phyloP scores from a whole-genome alignment of 2,329 filamentous ascomycete genomes.

The Apiospora pterosperma region DNA sequence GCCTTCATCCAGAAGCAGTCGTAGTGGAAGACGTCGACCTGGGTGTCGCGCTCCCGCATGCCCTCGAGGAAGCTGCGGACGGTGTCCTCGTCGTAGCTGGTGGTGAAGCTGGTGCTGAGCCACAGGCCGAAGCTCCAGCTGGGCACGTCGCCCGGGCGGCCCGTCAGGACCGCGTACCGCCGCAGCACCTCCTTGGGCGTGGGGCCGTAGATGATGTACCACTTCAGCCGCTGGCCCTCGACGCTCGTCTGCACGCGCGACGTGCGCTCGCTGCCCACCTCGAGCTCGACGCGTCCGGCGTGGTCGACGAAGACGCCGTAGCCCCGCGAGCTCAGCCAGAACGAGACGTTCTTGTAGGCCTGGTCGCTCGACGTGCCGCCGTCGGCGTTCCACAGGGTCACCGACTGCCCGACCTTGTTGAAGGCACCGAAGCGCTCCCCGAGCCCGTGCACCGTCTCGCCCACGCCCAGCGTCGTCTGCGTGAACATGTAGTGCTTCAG shows the following conservation, averaged over 20 bases:
- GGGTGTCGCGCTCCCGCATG: slow-evolving; percentile 62
- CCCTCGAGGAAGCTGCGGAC: slow-evolving; percentile 66
- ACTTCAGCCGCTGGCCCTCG: slow-evolving; percentile 66
- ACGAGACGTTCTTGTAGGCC: slow-evolving; percentile 69
- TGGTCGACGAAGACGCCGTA: slow-evolving; percentile 77
- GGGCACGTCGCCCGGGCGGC: slow-evolving; percentile 61
- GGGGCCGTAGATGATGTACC: slow-evolving; percentile 70
- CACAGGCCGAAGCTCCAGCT: slow-evolving; percentile 75
- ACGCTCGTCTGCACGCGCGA: slow-evolving; percentile 68
- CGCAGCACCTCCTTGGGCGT: slow-evolving; percentile 69
- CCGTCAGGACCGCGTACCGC: slow-evolving; percentile 65
- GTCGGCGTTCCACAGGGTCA: slow-evolving; percentile 63
- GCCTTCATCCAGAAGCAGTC: slow-evolving; percentile 77
- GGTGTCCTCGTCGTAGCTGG: slow-evolving; percentile 67
- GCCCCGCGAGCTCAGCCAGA: slow-evolving; percentile 68
- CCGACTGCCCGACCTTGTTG: slow-evolving; percentile 70
- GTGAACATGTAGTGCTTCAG: slow-evolving; percentile 55
- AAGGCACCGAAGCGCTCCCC: slow-evolving; percentile 75
- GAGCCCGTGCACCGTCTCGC: slow-evolving; percentile 69
- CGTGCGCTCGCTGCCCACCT: slow-evolving; percentile 71
- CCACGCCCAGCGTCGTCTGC: slow-evolving; percentile 51
- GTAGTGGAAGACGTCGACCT: slow-evolving; percentile 71
- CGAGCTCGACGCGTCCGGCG: slow-evolving; percentile 65
- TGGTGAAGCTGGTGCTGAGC: slow-evolving; percentile 75
- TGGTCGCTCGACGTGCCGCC: slow-evolving; percentile 67